Evolutionary conservation across 2,329 filamentous ascomycete species (phyloP), one percentile per base, ranked within the genome.

Genomic region (Escovopsis sp.): DNA sequence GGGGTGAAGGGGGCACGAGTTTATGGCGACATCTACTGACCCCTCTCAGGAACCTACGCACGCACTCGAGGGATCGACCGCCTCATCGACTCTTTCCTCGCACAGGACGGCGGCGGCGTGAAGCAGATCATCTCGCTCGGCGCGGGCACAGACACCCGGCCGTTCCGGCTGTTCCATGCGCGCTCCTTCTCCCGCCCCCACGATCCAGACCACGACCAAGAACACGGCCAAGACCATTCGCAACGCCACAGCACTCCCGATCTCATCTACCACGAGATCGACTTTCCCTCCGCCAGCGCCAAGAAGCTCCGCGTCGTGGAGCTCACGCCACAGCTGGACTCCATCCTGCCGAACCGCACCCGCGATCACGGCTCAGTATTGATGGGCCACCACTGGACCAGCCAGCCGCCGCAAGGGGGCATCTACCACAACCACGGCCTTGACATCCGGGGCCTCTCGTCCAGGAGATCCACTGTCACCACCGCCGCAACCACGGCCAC

Each of bases 41-140:
- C 3, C 26, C 5, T 3, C 18, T 10, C 23, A 88, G 86, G 86
- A 35, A 96, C 88, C n/a, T 96, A 94, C 50, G 79, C 87, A 16
- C 77, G 90, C 41, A 94, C 87, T 8, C 72, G 70, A 5, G 83
- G 82, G 17, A 76, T 98, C 43, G 86, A 98, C 57, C 63, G 58
- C 11, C 71, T 98, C 1, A 72, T 96, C 28, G 55, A 71, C 35
- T 64, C 62, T 7, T 96, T 96, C 48, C 63, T 96, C 11, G 53
- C 60, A 4, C 48, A 52, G 10, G 45, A 49, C 27, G 47, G 51
- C 4, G 3, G 19, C 30, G 18, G n/a, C 5, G 41, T 58, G 31
- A 74, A 72, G 41, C 90, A 98, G 53, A 85, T 98, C 40, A 70
- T 98, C 41, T 94, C 87, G 0, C 70, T 98, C 1, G 90, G 90